Percentiles rank a stretch among this genome's conserved stretches.
Evolutionary conservation across 169 alveolate species (phyloP).

Genomic region (Eimeria necatrix): DNA sequence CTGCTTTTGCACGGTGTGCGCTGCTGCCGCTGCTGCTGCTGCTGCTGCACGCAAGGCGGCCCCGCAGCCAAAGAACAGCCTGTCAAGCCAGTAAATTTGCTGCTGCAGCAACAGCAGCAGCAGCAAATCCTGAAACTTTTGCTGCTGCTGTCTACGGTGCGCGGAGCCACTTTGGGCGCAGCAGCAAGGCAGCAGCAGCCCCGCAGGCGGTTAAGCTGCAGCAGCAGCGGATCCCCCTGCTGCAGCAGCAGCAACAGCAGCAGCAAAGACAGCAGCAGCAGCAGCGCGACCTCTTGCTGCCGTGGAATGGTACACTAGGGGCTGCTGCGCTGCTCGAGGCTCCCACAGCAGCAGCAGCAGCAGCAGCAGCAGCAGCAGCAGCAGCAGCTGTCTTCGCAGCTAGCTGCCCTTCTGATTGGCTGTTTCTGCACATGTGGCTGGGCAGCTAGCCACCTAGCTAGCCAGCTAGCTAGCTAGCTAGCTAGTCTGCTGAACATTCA

Average conservation of each 20-base stretch:
- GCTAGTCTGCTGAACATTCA: neutral
- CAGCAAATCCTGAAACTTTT: neutral
- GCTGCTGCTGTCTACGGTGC: neutral
- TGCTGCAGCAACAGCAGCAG: neutral
- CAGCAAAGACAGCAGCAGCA: neutral
- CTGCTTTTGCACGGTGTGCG: neutral
- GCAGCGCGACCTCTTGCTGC: too few relatives aligned
- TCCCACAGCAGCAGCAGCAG: neutral
- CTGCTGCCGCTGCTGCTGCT: neutral
- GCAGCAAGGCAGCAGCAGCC: neutral
- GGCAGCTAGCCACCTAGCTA: too few relatives aligned
- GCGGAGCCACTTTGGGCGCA: too few relatives aligned
- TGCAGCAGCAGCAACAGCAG: neutral
- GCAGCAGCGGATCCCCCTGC: neutral
- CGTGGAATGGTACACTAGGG: neutral
- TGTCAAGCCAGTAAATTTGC: too few relatives aligned
- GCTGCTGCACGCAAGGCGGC: slow-evolving; percentile 14
- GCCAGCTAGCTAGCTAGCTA: neutral
- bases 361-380: neutral
- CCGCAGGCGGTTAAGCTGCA: slow-evolving; percentile 15
- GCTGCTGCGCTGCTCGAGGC: neutral
- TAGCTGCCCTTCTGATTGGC: too few relatives aligned
- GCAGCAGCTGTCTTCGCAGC: neutral
- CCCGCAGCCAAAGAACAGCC: too few relatives aligned
- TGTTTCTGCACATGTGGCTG: too few relatives aligned